These are phyloP conservation scores for Colletotrichum somersetense DNA, from an alignment of 2,329 filamentous ascomycete species.

Conservation along the genomic window DNA sequence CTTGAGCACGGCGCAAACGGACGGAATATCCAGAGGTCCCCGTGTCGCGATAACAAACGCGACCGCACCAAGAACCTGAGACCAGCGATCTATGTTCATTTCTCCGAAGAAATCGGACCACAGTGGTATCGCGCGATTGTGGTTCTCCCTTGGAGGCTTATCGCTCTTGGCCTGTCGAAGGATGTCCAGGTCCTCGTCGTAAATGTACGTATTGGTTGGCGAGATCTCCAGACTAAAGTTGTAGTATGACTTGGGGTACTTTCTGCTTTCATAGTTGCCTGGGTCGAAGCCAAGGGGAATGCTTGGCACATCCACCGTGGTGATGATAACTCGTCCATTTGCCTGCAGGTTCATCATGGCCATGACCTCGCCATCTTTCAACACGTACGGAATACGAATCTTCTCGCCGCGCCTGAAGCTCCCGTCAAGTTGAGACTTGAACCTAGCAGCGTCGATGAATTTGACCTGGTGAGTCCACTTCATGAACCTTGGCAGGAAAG, in stretches of 20 bases:
- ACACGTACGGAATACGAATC: conserved; percentile 66
- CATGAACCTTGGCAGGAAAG: conserved; percentile 67
- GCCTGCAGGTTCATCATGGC: conserved; percentile 76
- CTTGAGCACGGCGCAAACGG: conserved; percentile 67
- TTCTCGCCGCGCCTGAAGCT: conserved; percentile 60
- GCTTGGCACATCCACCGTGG: conserved; percentile 66
- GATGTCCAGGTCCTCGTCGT: conserved; percentile 63
- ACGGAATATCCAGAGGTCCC: conserved; percentile 66
- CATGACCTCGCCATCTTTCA: conserved; percentile 75
- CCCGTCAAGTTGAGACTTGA: conserved; percentile 71
- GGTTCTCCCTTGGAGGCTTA: conserved; percentile 58
- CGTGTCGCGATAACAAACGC: conserved; percentile 73
- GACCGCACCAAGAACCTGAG: conserved; percentile 71
- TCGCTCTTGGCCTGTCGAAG: conserved; percentile 51
- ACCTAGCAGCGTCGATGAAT: conserved; percentile 68
- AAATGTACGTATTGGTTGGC: conserved; percentile 70
- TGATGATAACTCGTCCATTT: conserved; percentile 66
- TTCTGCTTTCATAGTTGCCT: conserved; percentile 77
- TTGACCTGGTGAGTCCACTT: conserved; percentile 68
- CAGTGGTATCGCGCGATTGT: conserved; percentile 69
- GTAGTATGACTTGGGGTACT: conserved; percentile 74
- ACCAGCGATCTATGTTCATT: conserved; percentile 72
- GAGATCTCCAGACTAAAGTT: conserved; percentile 72
- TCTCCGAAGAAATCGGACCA: conserved; percentile 79
- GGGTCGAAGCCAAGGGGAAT: conserved; percentile 79